Evolutionary conservation across 306 rosid genomes (phyloP).

Genomic region (peach (Prunus persica)): Prunus_persica_NCBIv2 NC_034013.1:12673501-12674000

Average conservation of each 20-base stretch:
- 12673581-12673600: too few species aligned
- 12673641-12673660: slow-evolving; percentile 17
- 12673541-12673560: slow-evolving; percentile 5
- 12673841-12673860: not conserved
- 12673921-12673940: too few species aligned
- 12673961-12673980: slow-evolving; percentile 19
- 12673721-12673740: slow-evolving; percentile 23
- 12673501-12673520: slow-evolving; percentile 3
- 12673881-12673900: not conserved
- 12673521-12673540: slow-evolving; percentile 10
- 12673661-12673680: slow-evolving; percentile 23
- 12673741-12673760: slow-evolving; percentile 23
- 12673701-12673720: slow-evolving; percentile 1
- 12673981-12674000: slow-evolving; percentile 35
- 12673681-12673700: slow-evolving; percentile 36
- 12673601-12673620: not conserved
- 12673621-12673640: not conserved
- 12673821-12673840: not conserved
- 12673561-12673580: not conserved
- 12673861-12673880: not conserved
- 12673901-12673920: too few species aligned
- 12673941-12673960: slow-evolving; percentile 5
- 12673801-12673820: slow-evolving; percentile 3
- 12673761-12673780: slow-evolving; percentile 3
- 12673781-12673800: not conserved